These are phyloP conservation scores for Hyparrhenia diplandra DNA, from an alignment of 176 grass and related monocot species.

Conservation along the genomic window DNA sequence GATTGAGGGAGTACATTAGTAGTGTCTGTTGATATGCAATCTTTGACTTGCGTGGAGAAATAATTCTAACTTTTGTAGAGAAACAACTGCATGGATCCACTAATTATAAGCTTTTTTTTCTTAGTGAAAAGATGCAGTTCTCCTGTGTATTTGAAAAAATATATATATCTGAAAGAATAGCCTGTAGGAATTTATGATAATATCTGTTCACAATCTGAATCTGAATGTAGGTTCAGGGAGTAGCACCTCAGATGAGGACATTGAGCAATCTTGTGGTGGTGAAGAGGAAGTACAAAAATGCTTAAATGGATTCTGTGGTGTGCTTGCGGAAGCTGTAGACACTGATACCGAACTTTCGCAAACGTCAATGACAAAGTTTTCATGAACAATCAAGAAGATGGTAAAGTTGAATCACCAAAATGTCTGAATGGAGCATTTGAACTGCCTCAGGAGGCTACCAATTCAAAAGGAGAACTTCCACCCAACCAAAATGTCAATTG, in stretches of 20 bases:
- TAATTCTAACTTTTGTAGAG: neutral
- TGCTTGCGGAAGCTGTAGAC: neutral
- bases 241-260: slow-evolving; percentile 31
- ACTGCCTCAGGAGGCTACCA: neutral
- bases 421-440: slow-evolving; percentile 5
- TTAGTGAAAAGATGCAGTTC: no score
- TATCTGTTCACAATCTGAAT: neutral
- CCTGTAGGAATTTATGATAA: neutral
- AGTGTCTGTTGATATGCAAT: neutral
- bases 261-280: neutral
- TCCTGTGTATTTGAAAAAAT: no score
- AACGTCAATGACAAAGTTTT: neutral
- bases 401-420: neutral
- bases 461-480: slow-evolving; percentile 1
- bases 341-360: neutral
- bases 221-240: slow-evolving; percentile 26
- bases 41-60: neutral
- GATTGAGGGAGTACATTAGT: no score
- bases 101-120: neutral
- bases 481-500: neutral
- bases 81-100: neutral
- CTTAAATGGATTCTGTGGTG: slow-evolving; percentile 7
- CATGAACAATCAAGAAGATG: neutral
- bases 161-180: no score
- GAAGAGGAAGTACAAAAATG: neutral